Conservation (phyloP, 345 rosid species). For the Excoecaria agallocha region DNA sequence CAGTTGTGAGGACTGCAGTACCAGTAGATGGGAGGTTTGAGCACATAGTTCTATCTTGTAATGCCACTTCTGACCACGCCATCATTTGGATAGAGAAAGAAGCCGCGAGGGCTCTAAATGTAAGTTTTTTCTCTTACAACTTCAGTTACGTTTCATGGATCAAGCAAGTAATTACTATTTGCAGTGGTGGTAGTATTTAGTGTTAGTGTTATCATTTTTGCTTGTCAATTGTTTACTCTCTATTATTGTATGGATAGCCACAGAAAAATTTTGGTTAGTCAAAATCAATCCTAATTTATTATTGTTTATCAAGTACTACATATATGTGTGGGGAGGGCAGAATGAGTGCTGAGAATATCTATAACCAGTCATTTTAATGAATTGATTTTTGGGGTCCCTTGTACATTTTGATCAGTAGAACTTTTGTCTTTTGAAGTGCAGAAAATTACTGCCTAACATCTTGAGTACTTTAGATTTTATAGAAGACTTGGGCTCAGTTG, state of each 20-base stretch:
- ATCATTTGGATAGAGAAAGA: slow-evolving; percentile 90
- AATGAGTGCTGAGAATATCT: slow-evolving; percentile 7
- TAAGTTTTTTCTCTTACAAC: slow-evolving; percentile 32
- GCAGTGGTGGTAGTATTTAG: neutral
- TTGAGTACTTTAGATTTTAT: neutral
- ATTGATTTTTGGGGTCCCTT: neutral
- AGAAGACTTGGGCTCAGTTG: neutral
- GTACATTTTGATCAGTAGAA: neutral
- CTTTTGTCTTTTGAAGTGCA: too few species aligned
- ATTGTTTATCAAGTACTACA: neutral
- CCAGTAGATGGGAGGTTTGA: slow-evolving; percentile 97
- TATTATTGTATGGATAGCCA: neutral
- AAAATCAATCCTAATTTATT: neutral
- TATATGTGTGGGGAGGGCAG: neutral
- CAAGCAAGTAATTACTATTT: neutral
- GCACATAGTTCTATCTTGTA: slow-evolving; percentile 89
- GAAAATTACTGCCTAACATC: too few species aligned
- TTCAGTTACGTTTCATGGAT: neutral
- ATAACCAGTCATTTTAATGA: neutral
- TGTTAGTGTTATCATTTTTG: neutral
- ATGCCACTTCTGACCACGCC: slow-evolving; percentile 93
- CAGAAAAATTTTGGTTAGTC: neutral
- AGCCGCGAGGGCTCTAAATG: slow-evolving; percentile 72
- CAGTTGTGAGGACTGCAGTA: slow-evolving; percentile 88
- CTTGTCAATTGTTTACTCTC: slow-evolving; percentile 1